Conservation (phyloP, 306 rosid genomes). For the Trifolium pratense region DNA sequence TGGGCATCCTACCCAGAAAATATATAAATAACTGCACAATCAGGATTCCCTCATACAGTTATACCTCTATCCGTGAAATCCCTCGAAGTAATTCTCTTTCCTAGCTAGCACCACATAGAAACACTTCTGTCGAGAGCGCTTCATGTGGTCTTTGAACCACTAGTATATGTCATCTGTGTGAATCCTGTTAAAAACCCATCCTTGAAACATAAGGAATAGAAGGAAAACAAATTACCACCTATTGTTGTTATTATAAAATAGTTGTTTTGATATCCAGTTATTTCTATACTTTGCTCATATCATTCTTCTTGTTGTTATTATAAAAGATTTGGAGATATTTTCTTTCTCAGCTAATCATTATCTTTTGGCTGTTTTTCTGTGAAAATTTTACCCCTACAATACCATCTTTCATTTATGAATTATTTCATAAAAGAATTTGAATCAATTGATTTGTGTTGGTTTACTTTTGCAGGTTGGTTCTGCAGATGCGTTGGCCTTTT, state of each 20-base stretch:
- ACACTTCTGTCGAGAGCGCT: not conserved
- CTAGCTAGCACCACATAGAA: not conserved
- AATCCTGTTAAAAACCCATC: conserved; percentile 1
- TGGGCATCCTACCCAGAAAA: conserved; percentile 14
- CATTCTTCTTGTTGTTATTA: conserved; percentile 12
- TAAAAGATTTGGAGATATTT: not conserved
- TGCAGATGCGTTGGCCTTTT: conserved; percentile 92
- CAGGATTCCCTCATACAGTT: conserved; percentile 6
- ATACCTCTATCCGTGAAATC: conserved; percentile 32
- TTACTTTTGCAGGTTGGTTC: conserved; percentile 69
- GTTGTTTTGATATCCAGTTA: conserved; percentile 13
- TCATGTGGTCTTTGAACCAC: conserved; percentile 21
- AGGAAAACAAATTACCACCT: not conserved
- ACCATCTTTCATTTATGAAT: conserved; percentile 1
- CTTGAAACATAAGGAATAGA: not conserved
- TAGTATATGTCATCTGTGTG: conserved; percentile 8
- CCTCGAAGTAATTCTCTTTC: conserved; percentile 11
- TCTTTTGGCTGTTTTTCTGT: not conserved
- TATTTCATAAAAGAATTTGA: conserved; percentile 32
- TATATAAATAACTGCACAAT: conserved; percentile 20
- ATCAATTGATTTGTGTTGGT: conserved; percentile 30
- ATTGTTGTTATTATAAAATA: not conserved
- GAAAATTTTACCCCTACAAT: not conserved
- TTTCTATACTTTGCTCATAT: not conserved
- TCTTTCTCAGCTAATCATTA: conserved; percentile 10